Base-by-base conservation (phyloP, 805 yeast species). In the Torulaspora gathmanii region DNA sequence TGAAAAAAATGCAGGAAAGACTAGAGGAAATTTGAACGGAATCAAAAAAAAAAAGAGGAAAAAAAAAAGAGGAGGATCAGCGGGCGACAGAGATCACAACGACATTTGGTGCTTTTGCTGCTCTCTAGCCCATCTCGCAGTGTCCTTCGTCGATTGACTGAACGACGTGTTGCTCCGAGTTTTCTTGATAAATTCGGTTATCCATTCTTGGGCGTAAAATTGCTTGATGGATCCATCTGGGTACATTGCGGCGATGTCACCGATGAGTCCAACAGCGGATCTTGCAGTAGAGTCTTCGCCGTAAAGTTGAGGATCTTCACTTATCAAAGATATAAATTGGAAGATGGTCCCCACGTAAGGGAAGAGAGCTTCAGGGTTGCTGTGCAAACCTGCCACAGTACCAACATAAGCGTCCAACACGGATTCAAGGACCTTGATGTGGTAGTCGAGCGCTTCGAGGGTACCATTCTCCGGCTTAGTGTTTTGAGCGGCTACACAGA, bases 101-200 rank as follows among this genome's bases (percentile, higher is more conserved):
- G 61, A 50, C 29, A 61, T 39, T 52, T 64, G 68, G 36, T 49
- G 51, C 37, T 61, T 63, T 44, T 64, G 68, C 51, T 70, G 95
- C 58, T 86, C 96, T 55, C 93, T 79, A 12, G 99, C 97, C 98
- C 98, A 93, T 69, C 90, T 79, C 7, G 97, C 97, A n/a, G 96
- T 86, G 59, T 85, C 93, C 63, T 79, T 80, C 10, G 97, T 88
- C 44, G 74, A 69, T 56, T 77, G 79, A 28, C 79, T 71, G 61
- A 81, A 86, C 26, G 72, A 56, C 50, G 76, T 73, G 61, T 82
- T 82, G 43, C 78, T 60, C 65, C 93, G 79, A 17, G 90, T 82
- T 60, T 73, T 78, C 63, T 80, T 82, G 61, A 93, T 83, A 61
- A 86, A 78, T 20, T 79, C 83, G 5, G 84, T 70, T 22, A 93